Base-by-base conservation (phyloP, 2,329 filamentous ascomycete genomes). In the Gliomastix tumulicola region DNA sequence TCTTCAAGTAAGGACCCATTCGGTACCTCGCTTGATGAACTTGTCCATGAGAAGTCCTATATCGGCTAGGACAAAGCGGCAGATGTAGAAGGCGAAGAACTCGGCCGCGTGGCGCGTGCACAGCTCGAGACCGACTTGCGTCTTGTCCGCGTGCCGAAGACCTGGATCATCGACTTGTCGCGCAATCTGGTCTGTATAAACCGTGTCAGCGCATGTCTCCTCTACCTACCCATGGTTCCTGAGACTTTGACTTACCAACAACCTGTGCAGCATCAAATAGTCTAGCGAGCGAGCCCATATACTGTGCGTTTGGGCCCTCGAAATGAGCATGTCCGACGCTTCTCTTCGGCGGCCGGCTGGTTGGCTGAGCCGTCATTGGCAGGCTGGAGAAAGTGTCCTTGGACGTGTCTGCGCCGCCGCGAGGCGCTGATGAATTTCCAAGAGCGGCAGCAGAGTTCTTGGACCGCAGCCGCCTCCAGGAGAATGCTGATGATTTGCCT, bases 11-110 rank as follows among this genome's bases (percentile, higher is more conserved):
- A 40, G 34, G 13, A 96, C 88, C 90, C 90, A 98, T 69, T 98
- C 90, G 50, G 84, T 94, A 18, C 90, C 89, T 46, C 89, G 79
- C 70, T 98, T 98, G 57, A 98, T 82, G 54, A 92, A 97, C 58
- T 97, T 98, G 59, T 98, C 92, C 48, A 98, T 69, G 66, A 98
- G 70, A 55, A 92, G 59, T 27, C 80, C 75, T 42, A 98, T 65
- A 58, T 98, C 92, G 5, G 80, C 72, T 42, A 98, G 68, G n/a
- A 89, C 88, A 56, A 98, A 98, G 15, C 92, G 83, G 60, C 90
- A 96, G 20, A 98, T 75, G 57, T 92, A 97, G 60, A 98, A 96
- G 13, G 84, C 89, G 57, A 98, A 98, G 62, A 98, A 98, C 61
- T 98, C 92, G 22, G 90, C 87, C 7, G 90, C 92, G 58, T 96